These are phyloP conservation scores for Nakaseomyces kungkrabaensis DNA, from an alignment of 1,139 yeast species.

Conservation along the genomic window DNA sequence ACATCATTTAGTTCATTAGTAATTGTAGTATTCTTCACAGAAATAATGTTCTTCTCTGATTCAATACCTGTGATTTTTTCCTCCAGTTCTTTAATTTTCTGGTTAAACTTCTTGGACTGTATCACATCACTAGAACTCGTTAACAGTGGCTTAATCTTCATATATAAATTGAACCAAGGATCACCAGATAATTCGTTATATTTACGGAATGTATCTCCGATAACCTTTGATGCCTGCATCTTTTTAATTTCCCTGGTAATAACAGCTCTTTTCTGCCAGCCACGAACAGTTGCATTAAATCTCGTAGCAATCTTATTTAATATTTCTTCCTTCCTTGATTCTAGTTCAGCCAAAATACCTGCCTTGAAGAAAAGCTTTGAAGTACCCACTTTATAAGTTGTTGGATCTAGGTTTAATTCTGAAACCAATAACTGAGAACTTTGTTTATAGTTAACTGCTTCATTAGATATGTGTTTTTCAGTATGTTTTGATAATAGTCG, in stretches of 20 bases:
- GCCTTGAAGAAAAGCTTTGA: slow-evolving; percentile 90
- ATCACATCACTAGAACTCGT: slow-evolving; percentile 54
- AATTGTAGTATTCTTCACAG: slow-evolving; percentile 27
- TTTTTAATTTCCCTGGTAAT: slow-evolving; percentile 44
- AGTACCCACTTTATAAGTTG: slow-evolving; percentile 59
- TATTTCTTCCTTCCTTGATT: slow-evolving; percentile 61
- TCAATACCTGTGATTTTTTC: slow-evolving; percentile 30
- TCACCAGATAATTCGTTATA: slow-evolving; percentile 51
- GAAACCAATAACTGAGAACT: slow-evolving; percentile 62
- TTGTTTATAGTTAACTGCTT: slow-evolving; percentile 42
- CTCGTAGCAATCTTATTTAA: slow-evolving; percentile 47
- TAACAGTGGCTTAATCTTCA: slow-evolving; percentile 66
- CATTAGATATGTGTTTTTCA: slow-evolving; percentile 28
- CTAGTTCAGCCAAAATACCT: slow-evolving; percentile 84
- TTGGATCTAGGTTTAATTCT: slow-evolving; percentile 49
- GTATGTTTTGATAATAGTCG: slow-evolving; percentile 42
- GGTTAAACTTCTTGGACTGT: slow-evolving; percentile 46
- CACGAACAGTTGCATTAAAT: slow-evolving; percentile 64
- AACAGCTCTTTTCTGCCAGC: slow-evolving; percentile 47
- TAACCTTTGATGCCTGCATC: slow-evolving; percentile 60
- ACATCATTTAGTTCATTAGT: slow-evolving; percentile 33
- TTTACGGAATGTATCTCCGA: slow-evolving; percentile 51
- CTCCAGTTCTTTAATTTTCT: slow-evolving; percentile 50
- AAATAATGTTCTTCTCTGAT: slow-evolving; percentile 26
- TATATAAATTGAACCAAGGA: slow-evolving; percentile 75